Evolutionary conservation across 1,284 basidiomycete species (phyloP), one percentile per base, ranked within the genome.

Genomic region (Grifola frondosa): DNA sequence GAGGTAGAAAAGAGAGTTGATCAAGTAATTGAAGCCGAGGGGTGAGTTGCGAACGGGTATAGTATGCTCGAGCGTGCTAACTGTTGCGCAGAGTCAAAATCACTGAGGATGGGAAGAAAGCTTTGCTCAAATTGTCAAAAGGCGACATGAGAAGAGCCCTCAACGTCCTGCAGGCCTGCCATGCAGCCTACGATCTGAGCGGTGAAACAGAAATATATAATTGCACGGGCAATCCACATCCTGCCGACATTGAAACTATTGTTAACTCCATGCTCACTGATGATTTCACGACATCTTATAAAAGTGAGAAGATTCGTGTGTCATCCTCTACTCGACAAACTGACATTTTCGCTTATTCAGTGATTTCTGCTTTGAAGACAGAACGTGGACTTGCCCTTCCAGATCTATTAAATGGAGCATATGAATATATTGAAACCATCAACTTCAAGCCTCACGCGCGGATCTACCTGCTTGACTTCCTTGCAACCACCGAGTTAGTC

Each of bases 81-180:
- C 17, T 35, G 13, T 9, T 20, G 23, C 36, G 4, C 56, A 97
- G 94, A 8, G 92, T 95, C 47, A 90, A 89, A 37, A 60, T 99
- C 25, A 92, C 91, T 0, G 73, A 81, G 0, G 91, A 95, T 40
- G 97, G 96, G 5, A 88, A 87, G 63, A 77, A 84, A 34, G 96
- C 97, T 4, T 72, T 99, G 26, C 74, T 99, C 31, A 97, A 91
- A 63, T 78, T 99, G 8, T 94, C 92, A 0, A 88, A 86, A 54
- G 97, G 97, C 21, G 97, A 99, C 64, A 99, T 99, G 97, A 84
- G 97, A 51, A 76, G 97, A 41, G 96, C 95, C 1, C 74, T 99
- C 31, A 99, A 97, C 61, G 87, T 99, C 28, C 73, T 99, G 9
- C 96, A 99, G 73, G 97, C 97, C 2, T 99, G 96, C 60, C 92